These are phyloP conservation scores for Xylaria sp. DNA, from an alignment of 2,329 filamentous ascomycete genomes.

Conservation along the genomic window DNA sequence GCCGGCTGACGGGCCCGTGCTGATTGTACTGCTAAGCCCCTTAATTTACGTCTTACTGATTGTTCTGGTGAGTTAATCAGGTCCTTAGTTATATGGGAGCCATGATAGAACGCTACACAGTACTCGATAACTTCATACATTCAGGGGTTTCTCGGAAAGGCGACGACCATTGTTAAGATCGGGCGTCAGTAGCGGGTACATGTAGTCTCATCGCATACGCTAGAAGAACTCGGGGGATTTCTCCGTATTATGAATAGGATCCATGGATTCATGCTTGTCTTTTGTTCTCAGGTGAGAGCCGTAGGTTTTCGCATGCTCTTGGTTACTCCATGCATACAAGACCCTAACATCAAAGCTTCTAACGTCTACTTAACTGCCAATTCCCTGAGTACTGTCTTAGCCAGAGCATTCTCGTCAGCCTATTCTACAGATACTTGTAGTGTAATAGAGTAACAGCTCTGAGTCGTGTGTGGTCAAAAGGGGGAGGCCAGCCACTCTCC, in stretches of 20 bases:
- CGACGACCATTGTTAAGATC: conserved; percentile 5
- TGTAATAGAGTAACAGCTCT: too few species aligned
- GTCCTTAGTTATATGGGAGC: background rate
- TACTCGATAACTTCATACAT: conserved; percentile 46
- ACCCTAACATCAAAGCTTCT: too few species aligned
- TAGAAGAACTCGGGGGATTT: conserved; percentile 29
- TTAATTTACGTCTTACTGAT: conserved; percentile 9
- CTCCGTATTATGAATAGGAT: conserved; percentile 4
- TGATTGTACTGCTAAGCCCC: background rate
- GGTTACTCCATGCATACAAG: too few species aligned
- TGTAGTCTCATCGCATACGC: conserved; percentile 39
- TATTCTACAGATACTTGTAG: too few species aligned
- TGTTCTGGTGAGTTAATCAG: background rate
- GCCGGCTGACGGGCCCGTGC: conserved; percentile 29
- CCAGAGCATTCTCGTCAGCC: too few species aligned
- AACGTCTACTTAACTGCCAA: too few species aligned
- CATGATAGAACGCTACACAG: conserved; percentile 27
- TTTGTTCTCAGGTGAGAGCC: conserved; percentile 13
- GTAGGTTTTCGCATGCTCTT: conserved; percentile 11
- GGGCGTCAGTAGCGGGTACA: conserved; percentile 31
- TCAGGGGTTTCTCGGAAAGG: conserved; percentile 43
- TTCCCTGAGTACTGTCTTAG: too few species aligned
- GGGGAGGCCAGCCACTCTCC: too few species aligned
- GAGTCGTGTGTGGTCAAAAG: too few species aligned
- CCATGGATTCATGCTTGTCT: conserved; percentile 17